Evolutionary conservation across 306 rosid genomes (phyloP), one percentile per base, ranked within the genome.

Genomic region (Inga oerstediana): DNA sequence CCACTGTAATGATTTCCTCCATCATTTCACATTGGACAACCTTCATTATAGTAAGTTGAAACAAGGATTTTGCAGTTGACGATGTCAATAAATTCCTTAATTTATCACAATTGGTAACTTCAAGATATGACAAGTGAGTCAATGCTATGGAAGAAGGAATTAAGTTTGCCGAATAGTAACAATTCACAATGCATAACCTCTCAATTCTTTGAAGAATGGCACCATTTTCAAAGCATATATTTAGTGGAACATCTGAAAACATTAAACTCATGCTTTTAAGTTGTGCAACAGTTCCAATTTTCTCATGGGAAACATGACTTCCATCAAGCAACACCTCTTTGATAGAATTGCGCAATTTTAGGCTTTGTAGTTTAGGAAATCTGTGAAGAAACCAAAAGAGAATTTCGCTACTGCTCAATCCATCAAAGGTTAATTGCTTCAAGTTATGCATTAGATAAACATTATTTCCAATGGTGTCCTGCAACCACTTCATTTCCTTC

Each of bases 281-380:
- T 30, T 72, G 82, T 32, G 72, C 11, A 3, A 83, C 82, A 61
- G 67, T 61, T 61, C 67, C 67, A 10, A 61, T 61, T 61, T 61
- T 22, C 32, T 24, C 34, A 10, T n/a, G 39, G 59, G 9, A 74
- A 46, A 13, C 8, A 10, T 35, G 58, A 54, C 79, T 61, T 22
- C 1, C 43, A 35, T 3, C n/a, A 27, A 75, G 19, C 30, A 27
- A 27, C 27, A 69, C 61, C 17, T 71, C 27, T 56, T 67, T 6
- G 6, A 0, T 2, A 58, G 35, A 62, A 0, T 0, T 1, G 2
- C 0, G 0, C 45, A 78, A 4, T 0, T 1, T 0, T 30, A 45
- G 41, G 5, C 8, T 37, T 71, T 83, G 52, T 9, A 83, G 59
- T 48, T 78, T 45, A n/a, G 86, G 82, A 77, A 41, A 52, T 72